phyloP scores from a whole-genome alignment of 108 stramenopile genomes.

The Discostella pseudostelligera region DNA sequence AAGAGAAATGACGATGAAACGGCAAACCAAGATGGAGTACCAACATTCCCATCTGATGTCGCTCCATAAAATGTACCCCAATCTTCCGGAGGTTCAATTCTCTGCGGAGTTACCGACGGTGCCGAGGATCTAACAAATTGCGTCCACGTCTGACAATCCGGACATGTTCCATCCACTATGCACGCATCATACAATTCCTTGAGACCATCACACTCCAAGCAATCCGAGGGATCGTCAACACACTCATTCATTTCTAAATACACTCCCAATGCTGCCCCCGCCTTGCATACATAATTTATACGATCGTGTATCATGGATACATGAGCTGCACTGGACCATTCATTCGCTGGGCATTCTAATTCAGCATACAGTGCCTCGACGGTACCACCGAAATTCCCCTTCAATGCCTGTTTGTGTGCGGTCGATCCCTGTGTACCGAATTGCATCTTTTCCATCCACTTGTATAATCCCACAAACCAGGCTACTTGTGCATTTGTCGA shows the following conservation, averaged over 20 bases:
- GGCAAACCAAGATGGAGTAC: not conserved
- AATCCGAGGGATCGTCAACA: slow-evolving; percentile 35
- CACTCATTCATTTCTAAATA: slow-evolving; percentile 40
- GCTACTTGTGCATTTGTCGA: slow-evolving; percentile 37
- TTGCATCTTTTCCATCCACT: slow-evolving; percentile 48
- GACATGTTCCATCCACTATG: slow-evolving; percentile 32
- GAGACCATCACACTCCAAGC: slow-evolving; percentile 35
- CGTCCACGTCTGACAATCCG: slow-evolving; percentile 29
- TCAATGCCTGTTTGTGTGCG: slow-evolving; percentile 40
- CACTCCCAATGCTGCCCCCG: slow-evolving; percentile 32
- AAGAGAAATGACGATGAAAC: not conserved
- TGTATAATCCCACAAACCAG: slow-evolving; percentile 39
- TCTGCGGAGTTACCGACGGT: slow-evolving; percentile 37
- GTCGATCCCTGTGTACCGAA: slow-evolving; percentile 37
- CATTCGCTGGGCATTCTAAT: slow-evolving; percentile 37
- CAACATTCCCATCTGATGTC: not conserved
- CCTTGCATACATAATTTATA: slow-evolving; percentile 31
- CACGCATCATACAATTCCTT: slow-evolving; percentile 40
- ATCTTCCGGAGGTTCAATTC: slow-evolving; percentile 33
- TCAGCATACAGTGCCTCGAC: slow-evolving; percentile 36
- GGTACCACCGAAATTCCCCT: slow-evolving; percentile 46
- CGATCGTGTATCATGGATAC: slow-evolving; percentile 30
- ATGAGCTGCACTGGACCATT: slow-evolving; percentile 34
- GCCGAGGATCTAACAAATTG: slow-evolving; percentile 28
- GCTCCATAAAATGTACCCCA: not conserved